phyloP scores from a whole-genome alignment of 1,284 basidiomycete species.

The Mycena citricolor region DNA sequence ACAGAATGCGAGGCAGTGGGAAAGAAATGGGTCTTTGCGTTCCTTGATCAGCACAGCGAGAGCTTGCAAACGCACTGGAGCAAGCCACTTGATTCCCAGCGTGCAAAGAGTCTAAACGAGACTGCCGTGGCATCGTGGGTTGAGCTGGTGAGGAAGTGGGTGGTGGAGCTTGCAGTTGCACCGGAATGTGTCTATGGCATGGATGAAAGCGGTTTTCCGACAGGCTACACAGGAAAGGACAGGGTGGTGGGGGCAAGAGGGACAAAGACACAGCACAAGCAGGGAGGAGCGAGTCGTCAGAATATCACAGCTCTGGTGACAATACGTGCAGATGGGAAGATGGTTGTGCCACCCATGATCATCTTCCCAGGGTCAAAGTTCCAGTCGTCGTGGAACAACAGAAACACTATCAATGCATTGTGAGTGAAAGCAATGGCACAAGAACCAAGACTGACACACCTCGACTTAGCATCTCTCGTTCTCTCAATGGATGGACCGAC shows the following conservation, averaged over 20 bases:
- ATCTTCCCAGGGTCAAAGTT: constrained; percentile 9
- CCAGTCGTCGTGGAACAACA: background rate
- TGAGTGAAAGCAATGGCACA: constrained; percentile 1
- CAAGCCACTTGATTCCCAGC: constrained; percentile 8
- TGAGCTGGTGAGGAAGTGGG: constrained; percentile 17
- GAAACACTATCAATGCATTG: constrained; percentile 8
- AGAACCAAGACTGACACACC: background rate
- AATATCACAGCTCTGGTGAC: constrained; percentile 9
- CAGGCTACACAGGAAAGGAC: constrained; percentile 17
- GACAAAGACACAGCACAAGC: constrained; percentile 10
- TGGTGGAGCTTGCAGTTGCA: constrained; percentile 20
- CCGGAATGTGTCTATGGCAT: constrained; percentile 23
- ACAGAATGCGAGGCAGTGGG: constrained; percentile 4
- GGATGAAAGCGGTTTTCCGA: constrained; percentile 25
- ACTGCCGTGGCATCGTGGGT: constrained; percentile 24
- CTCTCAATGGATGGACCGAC: constrained; percentile 30
- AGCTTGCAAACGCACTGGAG: constrained; percentile 10
- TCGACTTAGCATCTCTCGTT: constrained; percentile 23
- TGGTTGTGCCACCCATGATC: constrained; percentile 8
- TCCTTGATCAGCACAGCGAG: constrained; percentile 7
- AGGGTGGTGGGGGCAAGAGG: constrained; percentile 14
- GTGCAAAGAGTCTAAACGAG: constrained; percentile 6
- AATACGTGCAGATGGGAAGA: constrained; percentile 10
- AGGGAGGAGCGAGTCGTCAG: constrained; percentile 20
- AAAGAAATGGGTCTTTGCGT: constrained; percentile 8